These are phyloP conservation scores for Colletotrichum simmondsii DNA, from an alignment of 2,329 filamentous ascomycete species.

Conservation along the genomic window DNA sequence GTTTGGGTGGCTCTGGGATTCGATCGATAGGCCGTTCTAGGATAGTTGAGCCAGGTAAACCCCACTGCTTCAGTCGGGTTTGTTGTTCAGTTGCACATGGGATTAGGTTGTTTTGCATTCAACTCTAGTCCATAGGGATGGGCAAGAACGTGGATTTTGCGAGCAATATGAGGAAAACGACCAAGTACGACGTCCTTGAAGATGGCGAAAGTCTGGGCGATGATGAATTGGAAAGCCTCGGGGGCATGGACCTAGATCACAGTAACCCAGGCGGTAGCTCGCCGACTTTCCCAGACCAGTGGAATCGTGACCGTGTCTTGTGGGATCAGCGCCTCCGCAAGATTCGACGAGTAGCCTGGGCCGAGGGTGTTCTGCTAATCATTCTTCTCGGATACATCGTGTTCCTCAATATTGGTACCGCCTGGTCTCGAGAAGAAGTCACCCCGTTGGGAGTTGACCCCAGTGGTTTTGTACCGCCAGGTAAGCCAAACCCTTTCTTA, in stretches of 20 bases:
- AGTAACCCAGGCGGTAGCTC: neutral
- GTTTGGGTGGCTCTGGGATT: neutral
- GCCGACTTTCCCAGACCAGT: conserved; percentile 14
- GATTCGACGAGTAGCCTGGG: neutral
- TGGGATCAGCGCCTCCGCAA: conserved; percentile 9
- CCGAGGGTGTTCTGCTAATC: neutral
- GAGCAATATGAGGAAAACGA: neutral
- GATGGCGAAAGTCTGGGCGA: neutral
- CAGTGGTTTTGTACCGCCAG: conserved; percentile 22
- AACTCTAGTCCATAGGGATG: neutral
- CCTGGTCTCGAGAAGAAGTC: neutral
- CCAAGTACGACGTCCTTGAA: conserved; percentile 9
- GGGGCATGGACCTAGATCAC: neutral
- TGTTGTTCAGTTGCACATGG: neutral
- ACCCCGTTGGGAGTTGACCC: conserved; percentile 16
- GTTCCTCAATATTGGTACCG: neutral
- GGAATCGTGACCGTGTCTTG: conserved; percentile 8
- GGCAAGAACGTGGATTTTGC: conserved; percentile 14
- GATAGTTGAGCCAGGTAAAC: neutral
- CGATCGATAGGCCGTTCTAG: neutral
- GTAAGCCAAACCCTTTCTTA: neutral
- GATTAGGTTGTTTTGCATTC: too few species aligned
- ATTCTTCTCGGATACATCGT: conserved; percentile 1
- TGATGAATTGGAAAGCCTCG: conserved; percentile 10
- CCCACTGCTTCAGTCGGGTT: neutral